Evolutionary conservation across 164 flowering plant genomes (phyloP), one percentile per base, ranked within the genome.

Genomic region (Vitis rupestris): DNA sequence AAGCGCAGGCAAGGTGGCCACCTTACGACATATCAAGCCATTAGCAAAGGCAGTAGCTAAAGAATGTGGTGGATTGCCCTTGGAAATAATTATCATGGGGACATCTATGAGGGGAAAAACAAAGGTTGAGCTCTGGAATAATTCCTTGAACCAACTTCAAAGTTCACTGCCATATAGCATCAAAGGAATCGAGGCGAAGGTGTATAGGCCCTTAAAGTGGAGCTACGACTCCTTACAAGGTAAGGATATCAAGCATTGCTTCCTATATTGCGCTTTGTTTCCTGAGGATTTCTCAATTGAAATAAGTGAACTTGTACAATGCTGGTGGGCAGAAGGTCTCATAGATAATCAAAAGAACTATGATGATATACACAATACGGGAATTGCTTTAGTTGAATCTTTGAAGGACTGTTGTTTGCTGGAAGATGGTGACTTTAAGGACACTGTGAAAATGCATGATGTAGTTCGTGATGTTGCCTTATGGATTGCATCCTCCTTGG

Each of bases 381-480:
- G 58, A 29, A 29, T 6, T 30, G 59, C 68, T 65, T 23, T 53
- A 10, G 14, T 53, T 14, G 68, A 65, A 30, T 15, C 15, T 9
- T 49, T 65, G 1, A 65, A 52, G 13, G 68, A 65, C 14, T 29
- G 23, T 52, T 65, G 68, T 31, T 11, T 65, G 59, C 53, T 65
- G 49, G 68, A 65, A 54, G 10, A 8, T 15, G 68, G 68, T 29
- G 58, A 6, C 8, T 12, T 30, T 1, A 59, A 13, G 19, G 68
- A 14, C 8, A 52, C 68, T 6, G 59, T 65, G 48, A 52, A 54
- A n/a, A 65, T 65, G 68, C 68, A 65, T 65, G 68, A 65, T 53
- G 68, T 65, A 2, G 48, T 65, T 30, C 68, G 68, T 13, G 68
- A 65, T 65, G 68, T 65, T 30, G 59, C 59, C n/a, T 52, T 65